Evolutionary conservation across 2,329 filamentous ascomycete genomes (phyloP).

Genomic region (Fusarium sororula): DNA sequence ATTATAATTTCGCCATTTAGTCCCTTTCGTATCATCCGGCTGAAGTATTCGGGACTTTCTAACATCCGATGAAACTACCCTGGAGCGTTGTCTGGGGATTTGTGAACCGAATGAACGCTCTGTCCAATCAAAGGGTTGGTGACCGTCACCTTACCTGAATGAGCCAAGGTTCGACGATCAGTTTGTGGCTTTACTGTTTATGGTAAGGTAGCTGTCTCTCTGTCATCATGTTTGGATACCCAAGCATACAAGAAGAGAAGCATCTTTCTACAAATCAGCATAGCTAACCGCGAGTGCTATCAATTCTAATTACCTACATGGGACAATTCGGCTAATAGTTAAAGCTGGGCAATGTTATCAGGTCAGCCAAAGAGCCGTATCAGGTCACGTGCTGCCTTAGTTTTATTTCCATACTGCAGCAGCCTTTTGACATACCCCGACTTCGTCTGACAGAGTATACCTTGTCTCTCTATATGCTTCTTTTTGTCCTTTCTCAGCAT

Average conservation of each 20-base stretch:
- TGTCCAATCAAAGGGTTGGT: background rate
- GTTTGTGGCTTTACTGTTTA: background rate
- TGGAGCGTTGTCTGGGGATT: background rate
- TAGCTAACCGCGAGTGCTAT: background rate
- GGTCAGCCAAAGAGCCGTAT: background rate
- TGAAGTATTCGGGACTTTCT: background rate
- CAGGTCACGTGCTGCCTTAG: background rate
- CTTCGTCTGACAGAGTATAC: background rate
- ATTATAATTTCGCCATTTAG: rapidly evolving
- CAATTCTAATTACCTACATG: background rate
- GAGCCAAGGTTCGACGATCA: background rate
- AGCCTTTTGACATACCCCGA: background rate
- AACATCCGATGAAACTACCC: background rate
- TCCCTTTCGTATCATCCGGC: background rate
- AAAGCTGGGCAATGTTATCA: background rate
- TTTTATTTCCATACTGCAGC: rapidly evolving
- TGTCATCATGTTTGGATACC: background rate
- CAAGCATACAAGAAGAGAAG: background rate
- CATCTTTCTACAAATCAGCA: rapidly evolving
- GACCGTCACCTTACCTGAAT: rapidly evolving
- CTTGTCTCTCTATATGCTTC: too few species aligned
- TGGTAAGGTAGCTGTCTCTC: background rate
- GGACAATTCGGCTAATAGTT: background rate
- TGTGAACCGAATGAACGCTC: background rate
- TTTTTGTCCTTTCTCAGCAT: rapidly evolving